Evolutionary conservation across 176 grass and related monocot genomes (phyloP).

Genomic region (Saccharum officinarum): DNA sequence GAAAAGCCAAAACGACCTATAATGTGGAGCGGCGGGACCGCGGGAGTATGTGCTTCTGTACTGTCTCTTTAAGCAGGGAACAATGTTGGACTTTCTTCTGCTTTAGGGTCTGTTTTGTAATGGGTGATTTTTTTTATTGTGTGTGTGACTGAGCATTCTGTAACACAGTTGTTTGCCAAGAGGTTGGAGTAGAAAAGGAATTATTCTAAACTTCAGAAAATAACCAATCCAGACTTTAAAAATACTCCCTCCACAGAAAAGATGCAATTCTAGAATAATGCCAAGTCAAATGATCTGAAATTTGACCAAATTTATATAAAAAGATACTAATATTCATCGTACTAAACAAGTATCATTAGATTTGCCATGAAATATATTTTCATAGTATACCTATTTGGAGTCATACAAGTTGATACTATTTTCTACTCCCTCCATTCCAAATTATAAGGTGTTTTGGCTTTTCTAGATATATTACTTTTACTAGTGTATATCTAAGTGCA

Average conservation of each 20-base stretch:
- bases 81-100: not conserved
- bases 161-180: not conserved
- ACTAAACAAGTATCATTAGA: not conserved
- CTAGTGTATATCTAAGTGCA: not conserved
- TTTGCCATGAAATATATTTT: not conserved
- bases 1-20: not conserved
- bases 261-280: not conserved
- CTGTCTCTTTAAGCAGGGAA: not conserved
- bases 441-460: not conserved
- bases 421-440: not conserved
- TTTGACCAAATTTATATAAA: not conserved
- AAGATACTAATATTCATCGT: not conserved
- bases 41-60: not conserved
- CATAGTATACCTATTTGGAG: not conserved
- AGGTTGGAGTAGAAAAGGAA: not conserved
- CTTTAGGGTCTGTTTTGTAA: not conserved
- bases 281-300: not conserved
- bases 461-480: not conserved
- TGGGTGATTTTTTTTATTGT: not conserved
- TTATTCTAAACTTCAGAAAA: slow-evolving; percentile 16
- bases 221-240: not conserved
- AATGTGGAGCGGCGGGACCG: not conserved
- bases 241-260: not conserved
- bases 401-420: not conserved
- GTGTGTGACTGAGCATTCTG: not conserved